Evolutionary conservation across 2,329 filamentous ascomycete genomes (phyloP), one percentile per base, ranked within the genome.

Genomic region (Dactylellina cionopaga): DNA sequence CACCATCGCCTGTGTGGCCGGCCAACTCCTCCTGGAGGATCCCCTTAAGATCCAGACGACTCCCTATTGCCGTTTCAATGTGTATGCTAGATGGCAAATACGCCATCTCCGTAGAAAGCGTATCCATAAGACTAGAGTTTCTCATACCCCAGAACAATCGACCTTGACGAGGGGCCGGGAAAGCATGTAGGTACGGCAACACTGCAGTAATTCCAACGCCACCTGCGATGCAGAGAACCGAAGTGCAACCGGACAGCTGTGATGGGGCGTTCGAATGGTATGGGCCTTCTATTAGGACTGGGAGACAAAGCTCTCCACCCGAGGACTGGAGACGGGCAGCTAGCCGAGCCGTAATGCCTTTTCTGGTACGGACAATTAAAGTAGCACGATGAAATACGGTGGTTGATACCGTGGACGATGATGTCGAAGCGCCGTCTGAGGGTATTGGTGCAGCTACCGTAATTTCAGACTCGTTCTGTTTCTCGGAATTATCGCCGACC

Each of bases 171-270:
- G 62, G 62, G 29, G 19, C 35, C 15, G 37, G 27, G 25, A 58
- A 66, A 11, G 54, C 15, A 11, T 46, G 51, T 5, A 66, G 33
- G 41, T 56, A 39, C 27, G 80, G 77, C 11, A 81, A 65, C 11
- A 79, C 72, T 5, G 78, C 77, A 1, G 77, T 79, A 9, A 81
- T 76, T 15, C 79, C 79, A 0, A 80, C 78, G 3, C 79, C 80
- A 10, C 80, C 79, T 0, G 78, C 78, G 7, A 80, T 76, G 41
- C 76, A 77, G 0, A 80, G n/a, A 1, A 79, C 35, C 1, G 70
- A 75, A 0, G 72, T 74, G 70, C 78, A 80, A 6, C 76, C 72
- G 1, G 72, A 56, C 31, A 4, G 68, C 15, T 77, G 72, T 1
- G 74, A 51, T 5, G 60, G 41, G 2, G 55, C 49, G 9, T 43